Evolutionary conservation across 805 yeast genomes (phyloP), one percentile per base, ranked within the genome.

Genomic region (Lipomyces anomalus): DNA sequence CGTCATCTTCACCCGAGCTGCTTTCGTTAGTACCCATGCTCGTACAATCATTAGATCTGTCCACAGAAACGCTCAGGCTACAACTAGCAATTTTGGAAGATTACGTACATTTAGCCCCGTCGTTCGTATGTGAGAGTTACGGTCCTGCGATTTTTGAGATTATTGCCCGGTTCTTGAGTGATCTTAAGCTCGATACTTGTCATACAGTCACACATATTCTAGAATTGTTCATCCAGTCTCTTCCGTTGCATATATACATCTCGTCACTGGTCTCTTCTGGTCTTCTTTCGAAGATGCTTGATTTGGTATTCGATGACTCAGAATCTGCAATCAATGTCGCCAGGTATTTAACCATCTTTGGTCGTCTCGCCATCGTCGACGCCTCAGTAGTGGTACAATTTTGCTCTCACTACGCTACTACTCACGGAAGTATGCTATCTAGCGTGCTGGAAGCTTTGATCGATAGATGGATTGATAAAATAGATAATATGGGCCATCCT

Each of bases 401-500:
- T 32, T 48, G 53, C 43, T 46, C 43, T 30, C 18, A 41, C 36
- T 57, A 48, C 30, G 35, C 36, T 17, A 4, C n/a, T 17, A 23
- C 29, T 16, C 28, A 17, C 18, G 35, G 29, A 33, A 16, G 45
- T 35, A 9, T 32, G 42, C 16, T 20, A 4, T n/a, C 20, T 17
- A 43, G 41, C 18, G 17, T 22, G 41, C 38, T 23, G 24, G 36
- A n/a, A n/a, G n/a, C 40, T n/a, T 30, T 62, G 7, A 38, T 62
- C 21, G 57, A 56, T 22, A 41, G 24, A 18, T 67, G 70, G 71
- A 34, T 64, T 11, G 53, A 52, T 11, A 52, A 51, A 68, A 64
- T 69, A 34, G 67, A 70, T 22, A 76, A 76, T 48, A 74, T 84
- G 46, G 84, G 82, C 35, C 87, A 81, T 57, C 89, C 95, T 1